phyloP scores from a whole-genome alignment of 768 basidiomycete species.

The Postia placenta region DNA sequence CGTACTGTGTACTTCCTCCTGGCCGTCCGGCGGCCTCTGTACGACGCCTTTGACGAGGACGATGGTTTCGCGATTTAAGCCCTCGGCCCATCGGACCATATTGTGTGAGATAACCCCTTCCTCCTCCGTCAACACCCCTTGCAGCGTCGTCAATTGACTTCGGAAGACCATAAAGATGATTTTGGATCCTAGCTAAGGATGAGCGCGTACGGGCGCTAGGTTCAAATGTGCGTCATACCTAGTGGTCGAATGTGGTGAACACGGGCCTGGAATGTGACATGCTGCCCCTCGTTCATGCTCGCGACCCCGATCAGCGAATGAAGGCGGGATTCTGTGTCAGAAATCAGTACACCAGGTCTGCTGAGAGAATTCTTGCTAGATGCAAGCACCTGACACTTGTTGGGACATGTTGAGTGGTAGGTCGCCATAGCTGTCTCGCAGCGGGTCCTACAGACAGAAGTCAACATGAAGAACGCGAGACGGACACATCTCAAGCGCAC shows the following conservation, averaged over 20 bases:
- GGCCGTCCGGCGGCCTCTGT: slow-evolving; percentile 65
- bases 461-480: background rate
- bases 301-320: slow-evolving; percentile 31
- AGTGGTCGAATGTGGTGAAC: slow-evolving; percentile 88
- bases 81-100: slow-evolving; percentile 93
- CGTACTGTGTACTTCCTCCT: slow-evolving; percentile 68
- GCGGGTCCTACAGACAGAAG: slow-evolving; percentile 16
- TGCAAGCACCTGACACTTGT: slow-evolving; percentile 42
- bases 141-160: slow-evolving; percentile 78
- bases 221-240: slow-evolving; percentile 9
- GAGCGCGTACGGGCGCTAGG: background rate
- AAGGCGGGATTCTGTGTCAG: background rate
- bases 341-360: background rate
- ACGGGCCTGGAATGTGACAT: slow-evolving; percentile 79
- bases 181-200: slow-evolving; percentile 55
- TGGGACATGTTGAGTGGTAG: slow-evolving; percentile 90
- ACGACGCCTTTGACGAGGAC: slow-evolving; percentile 84
- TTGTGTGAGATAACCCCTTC: slow-evolving; percentile 80
- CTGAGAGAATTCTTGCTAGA: background rate
- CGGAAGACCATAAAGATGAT: slow-evolving; percentile 92
- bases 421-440: slow-evolving; percentile 56
- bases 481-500: slow-evolving; percentile 11
- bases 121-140: slow-evolving; percentile 70
- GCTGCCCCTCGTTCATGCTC: slow-evolving; percentile 54
- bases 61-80: slow-evolving; percentile 78